Conservation (phyloP, 768 basidiomycete species). For the Pleurotus citrinopileatus region DNA sequence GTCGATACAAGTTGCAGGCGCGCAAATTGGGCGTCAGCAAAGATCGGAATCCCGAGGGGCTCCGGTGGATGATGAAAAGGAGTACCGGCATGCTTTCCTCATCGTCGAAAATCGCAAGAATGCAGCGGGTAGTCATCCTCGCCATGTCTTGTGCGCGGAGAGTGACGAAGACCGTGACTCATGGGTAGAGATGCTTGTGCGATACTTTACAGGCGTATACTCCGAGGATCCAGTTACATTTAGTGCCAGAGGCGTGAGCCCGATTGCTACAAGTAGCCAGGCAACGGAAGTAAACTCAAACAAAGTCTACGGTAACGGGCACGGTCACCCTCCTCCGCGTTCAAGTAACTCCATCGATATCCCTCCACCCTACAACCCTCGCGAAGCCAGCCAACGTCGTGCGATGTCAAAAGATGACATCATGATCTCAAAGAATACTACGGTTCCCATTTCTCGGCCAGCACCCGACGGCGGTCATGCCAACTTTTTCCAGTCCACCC, state of each 20-base stretch:
- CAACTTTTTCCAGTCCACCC: conserved; percentile 55
- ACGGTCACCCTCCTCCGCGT: conserved; percentile 36
- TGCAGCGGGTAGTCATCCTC: conserved; percentile 63
- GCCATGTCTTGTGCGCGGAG: conserved; percentile 95
- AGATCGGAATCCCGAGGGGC: conserved; percentile 44
- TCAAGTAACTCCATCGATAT: conserved; percentile 52
- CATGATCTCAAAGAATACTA: conserved; percentile 38
- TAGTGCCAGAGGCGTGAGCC: conserved; percentile 22
- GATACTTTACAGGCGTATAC: conserved; percentile 81
- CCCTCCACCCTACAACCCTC: conserved; percentile 19
- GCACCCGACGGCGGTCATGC: conserved; percentile 51
- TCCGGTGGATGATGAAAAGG: conserved; percentile 78
- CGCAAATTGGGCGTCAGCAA: conserved; percentile 96
- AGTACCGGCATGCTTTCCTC: conserved; percentile 96
- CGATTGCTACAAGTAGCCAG: conserved; percentile 23
- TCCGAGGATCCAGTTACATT: conserved; percentile 61
- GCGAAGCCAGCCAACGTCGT: conserved; percentile 34
- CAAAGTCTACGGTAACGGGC: conserved; percentile 23
- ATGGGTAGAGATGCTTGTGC: conserved; percentile 93
- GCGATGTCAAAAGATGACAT: conserved; percentile 60
- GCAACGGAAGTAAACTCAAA: conserved; percentile 22
- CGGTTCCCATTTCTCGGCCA: conserved; percentile 56
- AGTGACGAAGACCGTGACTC: conserved; percentile 90
- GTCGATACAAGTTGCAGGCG: conserved; percentile 85
- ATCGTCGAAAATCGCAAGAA: conserved; percentile 87